Conservation (phyloP, 345 rosid genomes). For the Atalantia buxifolia region DNA sequence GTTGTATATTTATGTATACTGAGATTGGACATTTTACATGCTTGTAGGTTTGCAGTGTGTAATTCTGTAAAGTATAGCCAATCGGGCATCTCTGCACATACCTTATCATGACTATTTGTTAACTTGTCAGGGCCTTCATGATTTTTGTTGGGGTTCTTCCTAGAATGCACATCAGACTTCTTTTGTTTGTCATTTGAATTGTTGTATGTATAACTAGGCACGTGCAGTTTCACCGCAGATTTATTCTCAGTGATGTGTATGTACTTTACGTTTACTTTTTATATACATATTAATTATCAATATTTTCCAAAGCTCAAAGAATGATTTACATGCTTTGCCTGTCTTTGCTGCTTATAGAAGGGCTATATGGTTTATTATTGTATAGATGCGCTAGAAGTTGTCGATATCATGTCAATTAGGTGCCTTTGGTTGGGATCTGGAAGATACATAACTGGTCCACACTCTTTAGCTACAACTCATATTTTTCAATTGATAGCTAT, state of each 20-base stretch:
- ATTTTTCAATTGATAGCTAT: neutral
- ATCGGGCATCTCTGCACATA: constrained; percentile 47
- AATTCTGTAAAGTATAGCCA: constrained; percentile 47
- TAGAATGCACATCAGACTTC: constrained; percentile 13
- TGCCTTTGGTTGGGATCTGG: neutral
- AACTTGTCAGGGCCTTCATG: constrained; percentile 26
- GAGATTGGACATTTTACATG: constrained; percentile 36
- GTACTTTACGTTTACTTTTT: neutral
- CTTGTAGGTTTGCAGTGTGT: constrained; percentile 34
- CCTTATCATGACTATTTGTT: constrained; percentile 31
- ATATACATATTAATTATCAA: neutral
- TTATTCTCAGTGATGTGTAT: neutral
- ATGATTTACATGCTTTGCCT: neutral
- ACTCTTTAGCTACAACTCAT: neutral
- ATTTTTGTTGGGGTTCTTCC: constrained; percentile 25
- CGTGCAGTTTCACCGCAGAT: neutral
- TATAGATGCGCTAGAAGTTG: neutral
- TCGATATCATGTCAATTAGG: neutral
- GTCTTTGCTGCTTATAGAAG: neutral
- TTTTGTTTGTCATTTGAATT: constrained; percentile 14
- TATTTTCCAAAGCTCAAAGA: neutral
- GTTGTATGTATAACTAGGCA: constrained; percentile 14
- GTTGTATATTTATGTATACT: constrained; percentile 57
- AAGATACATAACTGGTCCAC: neutral
- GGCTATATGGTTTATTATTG: neutral